These are phyloP conservation scores for Candida fluviatilis DNA, from an alignment of 805 yeast genomes.

Conservation along the genomic window DNA sequence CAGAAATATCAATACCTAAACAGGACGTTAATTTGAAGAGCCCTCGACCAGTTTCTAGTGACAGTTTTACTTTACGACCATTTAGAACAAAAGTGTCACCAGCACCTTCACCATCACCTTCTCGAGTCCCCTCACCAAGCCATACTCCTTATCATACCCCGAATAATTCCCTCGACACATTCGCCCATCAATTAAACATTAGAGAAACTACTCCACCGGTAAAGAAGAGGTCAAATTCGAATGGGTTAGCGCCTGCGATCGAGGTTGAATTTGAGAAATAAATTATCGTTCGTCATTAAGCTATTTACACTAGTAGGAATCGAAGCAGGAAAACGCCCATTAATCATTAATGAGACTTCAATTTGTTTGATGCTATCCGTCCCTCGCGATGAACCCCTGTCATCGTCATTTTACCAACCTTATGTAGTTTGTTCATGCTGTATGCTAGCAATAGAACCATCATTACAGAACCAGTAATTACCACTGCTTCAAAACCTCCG, in stretches of 20 bases:
- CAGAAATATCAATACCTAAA: no score
- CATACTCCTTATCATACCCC: constrained; percentile 13
- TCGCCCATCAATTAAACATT: constrained; percentile 1
- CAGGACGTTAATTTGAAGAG: constrained; percentile 8
- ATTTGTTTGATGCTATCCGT: not conserved
- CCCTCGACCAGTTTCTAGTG: constrained; percentile 22
- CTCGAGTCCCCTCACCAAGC: constrained; percentile 31
- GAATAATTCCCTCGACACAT: constrained; percentile 7
- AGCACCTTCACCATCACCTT: constrained; percentile 37
- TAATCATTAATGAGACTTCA: not conserved
- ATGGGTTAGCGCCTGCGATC: constrained; percentile 21
- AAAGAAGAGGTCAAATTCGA: constrained; percentile 14
- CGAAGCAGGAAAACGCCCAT: not conserved
- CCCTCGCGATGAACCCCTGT: constrained; percentile 27
- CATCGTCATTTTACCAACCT: constrained; percentile 72
- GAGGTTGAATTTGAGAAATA: constrained; percentile 25
- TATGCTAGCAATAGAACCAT: constrained; percentile 45
- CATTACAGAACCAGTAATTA: constrained; percentile 41
- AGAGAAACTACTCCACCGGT: constrained; percentile 4
- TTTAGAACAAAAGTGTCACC: constrained; percentile 40
- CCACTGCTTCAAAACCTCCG: constrained; percentile 55
- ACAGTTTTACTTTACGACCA: constrained; percentile 36
- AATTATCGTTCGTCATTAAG: not conserved
- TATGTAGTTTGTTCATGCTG: constrained; percentile 55
- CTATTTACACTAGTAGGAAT: not conserved